Conservation (phyloP, 345 rosid species). For the Passiflora organensis region DNA sequence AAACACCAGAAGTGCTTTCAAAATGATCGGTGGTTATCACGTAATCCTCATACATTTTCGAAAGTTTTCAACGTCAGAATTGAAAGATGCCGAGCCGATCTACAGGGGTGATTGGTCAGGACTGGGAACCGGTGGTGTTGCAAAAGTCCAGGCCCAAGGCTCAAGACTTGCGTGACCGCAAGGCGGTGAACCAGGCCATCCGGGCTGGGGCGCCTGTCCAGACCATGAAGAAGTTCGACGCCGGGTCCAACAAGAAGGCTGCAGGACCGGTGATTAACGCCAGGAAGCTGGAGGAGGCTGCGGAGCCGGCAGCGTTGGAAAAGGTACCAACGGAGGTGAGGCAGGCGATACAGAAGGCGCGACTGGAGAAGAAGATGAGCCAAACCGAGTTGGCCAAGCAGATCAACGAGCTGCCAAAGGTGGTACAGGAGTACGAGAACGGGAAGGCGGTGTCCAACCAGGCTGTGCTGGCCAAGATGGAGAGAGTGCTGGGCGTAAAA, state of each 20-base stretch:
- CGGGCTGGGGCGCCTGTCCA: slow-evolving; percentile 53
- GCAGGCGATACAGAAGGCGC: slow-evolving; percentile 58
- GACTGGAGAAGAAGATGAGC: slow-evolving; percentile 77
- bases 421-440: slow-evolving; percentile 83
- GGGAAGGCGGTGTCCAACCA: slow-evolving; percentile 84
- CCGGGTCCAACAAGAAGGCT: slow-evolving; percentile 61
- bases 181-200: slow-evolving; percentile 69
- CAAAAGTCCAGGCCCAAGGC: slow-evolving; percentile 53
- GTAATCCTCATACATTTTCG: too few relatives aligned
- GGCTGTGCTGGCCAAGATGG: slow-evolving; percentile 71
- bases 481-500: slow-evolving; percentile 69
- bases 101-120: slow-evolving; percentile 56
- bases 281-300: slow-evolving; percentile 58
- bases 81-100: slow-evolving; percentile 56
- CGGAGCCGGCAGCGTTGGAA: slow-evolving; percentile 59
- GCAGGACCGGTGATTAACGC: slow-evolving; percentile 38
- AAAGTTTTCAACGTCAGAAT: too few relatives aligned
- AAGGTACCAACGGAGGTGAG: slow-evolving; percentile 57
- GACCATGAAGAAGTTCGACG: slow-evolving; percentile 58
- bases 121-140: slow-evolving; percentile 81
- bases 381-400: slow-evolving; percentile 69
- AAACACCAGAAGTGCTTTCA: too few relatives aligned
- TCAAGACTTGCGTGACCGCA: slow-evolving; percentile 56
- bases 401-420: slow-evolving; percentile 69
- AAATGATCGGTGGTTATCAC: too few relatives aligned